Conservation (phyloP, 768 basidiomycete genomes). For the Mycena olivaceomarginata region DNA sequence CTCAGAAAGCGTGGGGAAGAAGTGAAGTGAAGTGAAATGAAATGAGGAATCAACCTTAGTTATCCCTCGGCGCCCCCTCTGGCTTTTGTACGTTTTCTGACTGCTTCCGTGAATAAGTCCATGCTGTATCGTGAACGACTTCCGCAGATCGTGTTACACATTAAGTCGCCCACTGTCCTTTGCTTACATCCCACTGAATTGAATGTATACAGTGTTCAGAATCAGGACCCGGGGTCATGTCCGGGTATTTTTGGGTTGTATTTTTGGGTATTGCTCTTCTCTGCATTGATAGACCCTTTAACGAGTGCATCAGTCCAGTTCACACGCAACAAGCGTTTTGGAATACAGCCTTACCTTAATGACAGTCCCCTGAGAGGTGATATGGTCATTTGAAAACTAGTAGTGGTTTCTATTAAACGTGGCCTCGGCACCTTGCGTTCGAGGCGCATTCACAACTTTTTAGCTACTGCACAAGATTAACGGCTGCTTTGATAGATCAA, state of each 20-base stretch:
- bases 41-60: conserved; percentile 12
- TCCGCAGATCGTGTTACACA: conserved; percentile 3
- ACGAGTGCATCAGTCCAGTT: conserved; percentile 2
- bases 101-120: conserved; percentile 3
- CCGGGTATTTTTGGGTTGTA: background rate
- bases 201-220: conserved; percentile 9
- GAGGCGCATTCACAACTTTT: conserved; percentile 10
- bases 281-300: background rate
- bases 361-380: conserved; percentile 7
- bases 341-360: conserved; percentile 9
- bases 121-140: conserved; percentile 10
- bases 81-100: conserved; percentile 9
- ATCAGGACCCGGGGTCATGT: conserved; percentile 4
- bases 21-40: conserved; percentile 7
- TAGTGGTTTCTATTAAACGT: conserved; percentile 8
- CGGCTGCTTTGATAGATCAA: background rate
- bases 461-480: background rate
- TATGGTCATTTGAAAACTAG: conserved; percentile 8
- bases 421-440: conserved; percentile 8
- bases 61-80: conserved; percentile 1
- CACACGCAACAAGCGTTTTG: too few relatives aligned
- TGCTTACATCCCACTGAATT: conserved; percentile 11
- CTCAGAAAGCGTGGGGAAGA: background rate
- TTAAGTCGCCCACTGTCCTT: conserved; percentile 5
- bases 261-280: background rate